Evolutionary conservation across 140 eudicot genomes (phyloP).

Genomic region (Senecio squalidus): DNA sequence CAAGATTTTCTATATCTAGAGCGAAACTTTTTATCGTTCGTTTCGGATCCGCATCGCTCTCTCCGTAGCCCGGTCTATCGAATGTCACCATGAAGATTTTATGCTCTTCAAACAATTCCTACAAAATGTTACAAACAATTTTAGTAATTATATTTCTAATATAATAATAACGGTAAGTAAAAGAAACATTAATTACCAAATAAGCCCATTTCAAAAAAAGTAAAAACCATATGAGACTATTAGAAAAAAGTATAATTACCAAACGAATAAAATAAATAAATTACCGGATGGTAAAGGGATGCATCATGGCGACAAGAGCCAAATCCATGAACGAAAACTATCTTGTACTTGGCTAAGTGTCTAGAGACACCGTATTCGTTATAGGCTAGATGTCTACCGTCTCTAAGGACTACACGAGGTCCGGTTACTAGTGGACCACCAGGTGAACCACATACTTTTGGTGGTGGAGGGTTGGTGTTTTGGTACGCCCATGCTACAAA

Average conservation of each 20-base stretch:
- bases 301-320: conserved; percentile 39
- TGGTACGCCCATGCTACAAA: conserved; percentile 57
- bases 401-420: conserved; percentile 60
- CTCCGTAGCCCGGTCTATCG: conserved; percentile 83
- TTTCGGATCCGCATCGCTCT: conserved; percentile 75
- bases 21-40: conserved; percentile 50
- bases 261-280: too few relatives aligned
- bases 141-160: not conserved
- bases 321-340: conserved; percentile 58
- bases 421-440: conserved; percentile 56
- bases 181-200: too few relatives aligned
- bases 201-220: too few relatives aligned
- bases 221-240: too few relatives aligned
- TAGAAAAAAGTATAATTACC: too few relatives aligned
- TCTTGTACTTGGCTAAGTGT: conserved; percentile 48
- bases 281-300: conserved; percentile 35
- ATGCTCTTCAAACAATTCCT: conserved; percentile 53
- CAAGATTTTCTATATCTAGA: conserved; percentile 70
- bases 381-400: conserved; percentile 76
- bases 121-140: not conserved
- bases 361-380: conserved; percentile 63
- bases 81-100: conserved; percentile 57
- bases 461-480: conserved; percentile 51
- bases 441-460: conserved; percentile 51
- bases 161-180: too few relatives aligned